phyloP scores from a whole-genome alignment of 2,329 filamentous ascomycete species.

The Botrytis pseudocinerea region DNA sequence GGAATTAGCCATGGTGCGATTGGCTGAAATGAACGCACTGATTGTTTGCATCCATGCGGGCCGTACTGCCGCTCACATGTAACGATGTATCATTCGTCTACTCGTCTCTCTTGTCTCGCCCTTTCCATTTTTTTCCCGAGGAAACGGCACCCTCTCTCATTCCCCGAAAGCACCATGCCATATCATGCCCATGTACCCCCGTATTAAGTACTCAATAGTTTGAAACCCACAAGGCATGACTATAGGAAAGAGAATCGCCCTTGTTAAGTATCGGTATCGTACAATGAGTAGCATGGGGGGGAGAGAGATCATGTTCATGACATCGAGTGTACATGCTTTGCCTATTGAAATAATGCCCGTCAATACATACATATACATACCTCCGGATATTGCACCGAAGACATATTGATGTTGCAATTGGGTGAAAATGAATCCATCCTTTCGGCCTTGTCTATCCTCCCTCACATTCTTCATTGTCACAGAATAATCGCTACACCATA shows the following conservation, averaged over 20 bases:
- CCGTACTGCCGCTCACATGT: constrained; percentile 9
- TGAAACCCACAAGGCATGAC: background rate
- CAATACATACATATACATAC: background rate
- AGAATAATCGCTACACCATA: background rate
- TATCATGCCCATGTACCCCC: background rate
- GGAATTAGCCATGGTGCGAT: background rate
- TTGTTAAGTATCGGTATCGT: background rate
- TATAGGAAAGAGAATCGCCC: constrained; percentile 3
- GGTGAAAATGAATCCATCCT: background rate
- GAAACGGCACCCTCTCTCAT: constrained; percentile 20
- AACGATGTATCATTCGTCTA: background rate
- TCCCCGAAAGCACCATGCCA: background rate
- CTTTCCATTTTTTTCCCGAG: constrained; percentile 9
- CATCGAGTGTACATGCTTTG: background rate
- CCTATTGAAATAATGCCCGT: constrained; percentile 7
- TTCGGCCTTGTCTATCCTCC: background rate
- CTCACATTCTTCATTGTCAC: background rate
- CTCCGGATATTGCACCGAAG: constrained; percentile 18
- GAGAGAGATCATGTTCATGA: background rate
- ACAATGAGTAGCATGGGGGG: constrained; percentile 2
- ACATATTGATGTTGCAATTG: constrained; percentile 11
- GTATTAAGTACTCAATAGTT: background rate
- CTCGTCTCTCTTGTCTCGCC: constrained; percentile 4
- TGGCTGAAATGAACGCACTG: background rate
- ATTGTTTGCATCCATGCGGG: constrained; percentile 7